Evolutionary conservation across 805 yeast species (phyloP).

Genomic region (Yarrowia osloensis): DNA sequence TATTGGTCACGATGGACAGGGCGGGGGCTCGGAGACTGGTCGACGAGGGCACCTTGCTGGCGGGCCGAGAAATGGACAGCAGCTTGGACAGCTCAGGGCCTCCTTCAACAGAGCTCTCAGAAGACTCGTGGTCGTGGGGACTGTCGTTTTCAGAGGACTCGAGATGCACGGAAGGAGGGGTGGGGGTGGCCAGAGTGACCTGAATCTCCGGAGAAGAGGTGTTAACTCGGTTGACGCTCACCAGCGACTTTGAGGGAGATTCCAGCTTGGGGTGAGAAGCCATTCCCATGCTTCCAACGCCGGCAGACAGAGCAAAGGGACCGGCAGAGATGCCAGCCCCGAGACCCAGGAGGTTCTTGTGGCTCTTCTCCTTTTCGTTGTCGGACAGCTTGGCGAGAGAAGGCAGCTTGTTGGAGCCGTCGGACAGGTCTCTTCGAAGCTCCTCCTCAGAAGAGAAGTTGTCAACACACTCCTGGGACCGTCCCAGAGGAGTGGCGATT

Average conservation of each 20-base stretch:
- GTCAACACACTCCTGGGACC: conserved; percentile 20
- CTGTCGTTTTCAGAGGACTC: conserved; percentile 23
- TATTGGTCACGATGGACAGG: conserved; percentile 7
- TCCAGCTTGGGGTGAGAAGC: conserved; percentile 5
- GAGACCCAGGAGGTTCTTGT: background rate
- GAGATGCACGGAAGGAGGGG: conserved; percentile 13
- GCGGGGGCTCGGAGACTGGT: conserved; percentile 10
- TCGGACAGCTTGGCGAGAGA: conserved; percentile 4
- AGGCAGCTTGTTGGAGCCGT: background rate
- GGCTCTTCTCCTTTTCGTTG: conserved; percentile 4
- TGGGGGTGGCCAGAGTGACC: conserved; percentile 1
- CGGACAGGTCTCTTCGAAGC: conserved; percentile 11
- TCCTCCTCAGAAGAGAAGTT: conserved; percentile 12
- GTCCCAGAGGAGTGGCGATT: conserved; percentile 13
- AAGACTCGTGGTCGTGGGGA: conserved; percentile 16
- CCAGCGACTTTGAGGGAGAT: conserved; percentile 11
- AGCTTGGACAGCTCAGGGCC: conserved; percentile 26
- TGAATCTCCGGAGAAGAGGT: conserved; percentile 21
- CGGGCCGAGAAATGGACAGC: conserved; percentile 6
- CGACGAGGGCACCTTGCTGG: conserved; percentile 15
- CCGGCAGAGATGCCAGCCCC: background rate
- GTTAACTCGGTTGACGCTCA: background rate
- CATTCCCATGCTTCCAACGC: conserved; percentile 16
- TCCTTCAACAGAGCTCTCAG: conserved; percentile 11
- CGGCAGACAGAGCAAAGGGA: background rate